Evolutionary conservation across 306 rosid species (phyloP), one percentile per base, ranked within the genome.

Genomic region (Dalbergia oliveri): DNA sequence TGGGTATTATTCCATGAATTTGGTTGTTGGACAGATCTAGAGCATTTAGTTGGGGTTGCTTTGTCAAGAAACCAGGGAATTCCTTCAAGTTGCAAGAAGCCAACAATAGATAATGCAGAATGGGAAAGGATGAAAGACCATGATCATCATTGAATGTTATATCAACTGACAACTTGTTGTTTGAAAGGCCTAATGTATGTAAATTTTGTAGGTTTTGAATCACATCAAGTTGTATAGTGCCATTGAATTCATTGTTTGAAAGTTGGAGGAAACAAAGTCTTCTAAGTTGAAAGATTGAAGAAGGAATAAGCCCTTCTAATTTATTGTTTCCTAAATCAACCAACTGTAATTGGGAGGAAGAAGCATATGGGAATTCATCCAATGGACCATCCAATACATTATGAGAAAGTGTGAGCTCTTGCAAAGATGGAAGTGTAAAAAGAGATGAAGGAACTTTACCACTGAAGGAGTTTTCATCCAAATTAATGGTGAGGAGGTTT

Each of bases 11-110:
- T 5, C 91, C 91, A 1, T 8, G 11, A 53, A 92, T 87, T 1
- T 84, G 73, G 50, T 90, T 92, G 11, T 3, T 0, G 0, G 94
- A 81, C 19, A 90, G 79, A 83, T 90, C 93, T 78, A 92, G 54
- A 73, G 0, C 0, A 19, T 0, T 0, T 44, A 92, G 69, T 0
- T 0, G 43, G 2, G 89, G 9, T 59, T 83, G 91, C 4, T 76
- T 65, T 74, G 47, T 80, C 26, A 92, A 37, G 69, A 87, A 90
- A 8, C 13, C 0, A 0, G 94, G 95, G 8, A 93, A 60, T 4
- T 0, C 47, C 13, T 5, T 33, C 61, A 92, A 62, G 0, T 73
- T 83, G 66, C 92, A 72, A n/a, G 89, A 82, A 15, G 69, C 86
- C 33, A 92, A 65, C 11, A 53, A 54, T 5, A 92, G 23, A 23